Percentiles rank a stretch among this genome's conserved stretches.
phyloP scores from a whole-genome alignment of 1,284 basidiomycete genomes.

The Chalciporus piperatoides region DNA sequence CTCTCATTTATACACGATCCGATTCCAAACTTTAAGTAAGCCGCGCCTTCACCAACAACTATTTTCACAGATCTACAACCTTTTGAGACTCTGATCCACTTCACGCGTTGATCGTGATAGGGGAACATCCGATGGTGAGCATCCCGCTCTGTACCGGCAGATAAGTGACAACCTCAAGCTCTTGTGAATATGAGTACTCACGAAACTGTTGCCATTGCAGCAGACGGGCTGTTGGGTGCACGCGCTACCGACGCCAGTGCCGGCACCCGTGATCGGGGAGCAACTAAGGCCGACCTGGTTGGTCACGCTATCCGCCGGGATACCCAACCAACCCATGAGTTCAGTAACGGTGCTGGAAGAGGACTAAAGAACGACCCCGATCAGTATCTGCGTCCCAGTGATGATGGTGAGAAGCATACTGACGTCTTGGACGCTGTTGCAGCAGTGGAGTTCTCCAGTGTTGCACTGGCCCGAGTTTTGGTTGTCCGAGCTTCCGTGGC shows the following conservation, averaged over 20 bases:
- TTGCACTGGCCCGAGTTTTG: background rate
- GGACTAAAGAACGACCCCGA: conserved; percentile 1
- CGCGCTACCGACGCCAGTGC: background rate
- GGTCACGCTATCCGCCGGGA: background rate
- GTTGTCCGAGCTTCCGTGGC: too few species aligned
- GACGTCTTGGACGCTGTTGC: conserved; percentile 7
- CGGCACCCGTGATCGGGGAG: conserved; percentile 2
- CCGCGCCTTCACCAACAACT: too few species aligned
- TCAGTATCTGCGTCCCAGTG: background rate
- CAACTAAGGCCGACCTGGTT: conserved; percentile 14
- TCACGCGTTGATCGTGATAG: conserved; percentile 6
- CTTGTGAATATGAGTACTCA: conserved; percentile 4
- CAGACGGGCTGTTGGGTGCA: conserved; percentile 19
- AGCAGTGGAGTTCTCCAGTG: conserved; percentile 18
- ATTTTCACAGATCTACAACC: too few species aligned
- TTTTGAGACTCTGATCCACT: too few species aligned
- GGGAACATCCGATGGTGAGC: conserved; percentile 14
- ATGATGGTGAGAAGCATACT: background rate
- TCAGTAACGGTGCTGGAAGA: background rate
- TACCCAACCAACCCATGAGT: background rate
- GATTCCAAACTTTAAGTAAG: too few species aligned
- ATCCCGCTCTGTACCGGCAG: conserved; percentile 10
- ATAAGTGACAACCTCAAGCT: background rate
- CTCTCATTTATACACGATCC: too few species aligned
- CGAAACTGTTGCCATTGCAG: conserved; percentile 16